These are phyloP conservation scores for Arthrobotrys sinensis DNA, from an alignment of 2,329 filamentous ascomycete species.

Conservation along the genomic window DNA sequence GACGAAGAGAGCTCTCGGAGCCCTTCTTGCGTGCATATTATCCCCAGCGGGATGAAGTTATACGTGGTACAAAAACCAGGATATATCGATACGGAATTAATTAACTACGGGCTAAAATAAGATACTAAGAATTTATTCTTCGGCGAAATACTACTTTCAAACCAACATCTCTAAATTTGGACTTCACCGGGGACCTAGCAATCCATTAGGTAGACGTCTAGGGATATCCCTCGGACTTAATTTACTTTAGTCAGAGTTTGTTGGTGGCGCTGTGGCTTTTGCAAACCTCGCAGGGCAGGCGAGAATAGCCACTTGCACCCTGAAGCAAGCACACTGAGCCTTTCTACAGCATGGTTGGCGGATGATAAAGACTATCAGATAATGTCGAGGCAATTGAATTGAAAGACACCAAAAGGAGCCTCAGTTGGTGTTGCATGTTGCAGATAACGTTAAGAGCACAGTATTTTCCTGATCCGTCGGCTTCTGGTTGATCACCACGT, in stretches of 20 bases:
- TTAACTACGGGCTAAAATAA: background rate
- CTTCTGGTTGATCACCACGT: conserved; percentile 9
- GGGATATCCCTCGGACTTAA: background rate
- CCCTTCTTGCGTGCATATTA: conserved; percentile 4
- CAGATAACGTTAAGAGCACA: background rate
- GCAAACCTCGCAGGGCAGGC: background rate
- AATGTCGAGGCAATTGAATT: no score
- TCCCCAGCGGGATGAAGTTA: background rate
- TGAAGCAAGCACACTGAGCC: no score
- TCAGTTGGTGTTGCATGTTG: conserved; percentile 8
- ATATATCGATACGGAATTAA: background rate
- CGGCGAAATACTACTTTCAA: background rate
- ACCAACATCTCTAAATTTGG: no score
- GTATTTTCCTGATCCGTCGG: conserved; percentile 6
- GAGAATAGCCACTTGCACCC: background rate
- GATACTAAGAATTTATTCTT: background rate
- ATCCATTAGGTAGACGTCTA: background rate
- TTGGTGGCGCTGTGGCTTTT: conserved; percentile 21
- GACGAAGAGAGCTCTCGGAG: conserved; percentile 2
- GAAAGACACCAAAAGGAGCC: no score
- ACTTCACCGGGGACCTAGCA: background rate
- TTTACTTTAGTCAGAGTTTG: background rate
- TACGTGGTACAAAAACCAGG: conserved; percentile 1
- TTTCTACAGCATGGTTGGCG: no score
- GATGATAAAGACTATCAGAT: no score